Evolutionary conservation across 768 basidiomycete species (phyloP), one percentile per base, ranked within the genome.

Genomic region (Boletus rubroflammeus): DNA sequence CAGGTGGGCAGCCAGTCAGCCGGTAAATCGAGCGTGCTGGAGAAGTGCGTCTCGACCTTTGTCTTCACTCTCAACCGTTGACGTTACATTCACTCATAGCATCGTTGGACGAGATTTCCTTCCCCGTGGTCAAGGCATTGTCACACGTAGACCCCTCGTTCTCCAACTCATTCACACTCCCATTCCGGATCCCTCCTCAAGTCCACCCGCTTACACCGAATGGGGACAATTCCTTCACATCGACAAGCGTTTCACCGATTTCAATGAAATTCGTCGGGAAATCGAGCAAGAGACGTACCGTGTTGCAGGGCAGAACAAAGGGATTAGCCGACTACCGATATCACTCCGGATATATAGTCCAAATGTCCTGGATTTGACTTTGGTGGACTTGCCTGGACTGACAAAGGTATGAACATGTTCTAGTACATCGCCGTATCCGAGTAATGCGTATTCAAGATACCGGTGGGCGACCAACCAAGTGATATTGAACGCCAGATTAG

Each of bases 241-340:
- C 52, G 95, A 98, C 80, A 92, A 91, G 69, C 83, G 90, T 38
- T 98, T 94, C 74, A 94, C 93, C n/a, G 96, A 98, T 67, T 98
- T 95, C 65, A 77, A 81, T 42, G 96, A 98, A 64, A 89, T 98
- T 59, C 81, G 96, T 38, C 89, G 87, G 60, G 97, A 99, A 76
- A 99, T 99, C 55, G 97, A 99, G 72, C 88, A 91, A 68, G 97
- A 99, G 77, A 99, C 97, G 2, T 94, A 87, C 71, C 78, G 97
- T 41, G 95, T 99, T 17, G 97, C 97, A 0, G 97, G 97, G 0
- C 95, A 98, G 77, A 98, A 98, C 73, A 99, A 98, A 74, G 97
- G 97, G 42, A 88, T 99, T 55, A 95, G 93, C 75, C 94, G 95
- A 68, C 72, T 97, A 44, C 95, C 96, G 2, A 98, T 98, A 64